phyloP scores from a whole-genome alignment of 106 monocot genomes.

The Phalaenopsis equestris region DNA sequence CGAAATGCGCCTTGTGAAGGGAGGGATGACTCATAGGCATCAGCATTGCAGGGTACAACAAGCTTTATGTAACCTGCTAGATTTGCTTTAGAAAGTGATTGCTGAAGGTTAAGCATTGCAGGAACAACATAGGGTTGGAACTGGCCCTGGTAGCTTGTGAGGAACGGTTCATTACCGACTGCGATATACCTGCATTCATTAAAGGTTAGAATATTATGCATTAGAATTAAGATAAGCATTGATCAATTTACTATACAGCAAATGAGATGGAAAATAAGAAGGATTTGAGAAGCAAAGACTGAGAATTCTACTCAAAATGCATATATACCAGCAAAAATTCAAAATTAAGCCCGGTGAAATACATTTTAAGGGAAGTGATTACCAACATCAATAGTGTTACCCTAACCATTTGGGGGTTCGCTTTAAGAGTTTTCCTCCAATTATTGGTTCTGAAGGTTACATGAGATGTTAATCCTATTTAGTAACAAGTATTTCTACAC shows the following conservation, averaged over 20 bases:
- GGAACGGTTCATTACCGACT: conserved; percentile 87
- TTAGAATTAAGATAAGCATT: background rate
- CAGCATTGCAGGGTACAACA: conserved; percentile 91
- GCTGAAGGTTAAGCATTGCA: conserved; percentile 61
- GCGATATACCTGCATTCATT: conserved; percentile 57
- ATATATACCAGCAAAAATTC: background rate
- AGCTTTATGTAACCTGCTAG: conserved; percentile 67
- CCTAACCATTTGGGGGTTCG: no score
- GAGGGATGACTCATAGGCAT: conserved; percentile 57
- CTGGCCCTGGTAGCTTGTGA: conserved; percentile 66
- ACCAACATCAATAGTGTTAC: no score
- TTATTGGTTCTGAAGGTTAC: no score
- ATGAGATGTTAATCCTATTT: no score
- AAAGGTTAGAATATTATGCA: background rate
- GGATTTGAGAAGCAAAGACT: background rate
- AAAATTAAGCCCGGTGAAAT: no score
- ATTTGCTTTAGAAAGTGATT: conserved; percentile 61
- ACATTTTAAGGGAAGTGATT: no score
- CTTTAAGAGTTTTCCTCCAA: no score
- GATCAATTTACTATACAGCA: background rate
- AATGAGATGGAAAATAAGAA: background rate
- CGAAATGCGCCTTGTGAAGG: conserved; percentile 82
- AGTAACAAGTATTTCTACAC: no score
- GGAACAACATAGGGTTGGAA: conserved; percentile 63
- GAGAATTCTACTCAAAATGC: background rate